Evolutionary conservation across 495 filamentous ascomycete species (phyloP).

Genomic region (Penicillium ucsense): DNA sequence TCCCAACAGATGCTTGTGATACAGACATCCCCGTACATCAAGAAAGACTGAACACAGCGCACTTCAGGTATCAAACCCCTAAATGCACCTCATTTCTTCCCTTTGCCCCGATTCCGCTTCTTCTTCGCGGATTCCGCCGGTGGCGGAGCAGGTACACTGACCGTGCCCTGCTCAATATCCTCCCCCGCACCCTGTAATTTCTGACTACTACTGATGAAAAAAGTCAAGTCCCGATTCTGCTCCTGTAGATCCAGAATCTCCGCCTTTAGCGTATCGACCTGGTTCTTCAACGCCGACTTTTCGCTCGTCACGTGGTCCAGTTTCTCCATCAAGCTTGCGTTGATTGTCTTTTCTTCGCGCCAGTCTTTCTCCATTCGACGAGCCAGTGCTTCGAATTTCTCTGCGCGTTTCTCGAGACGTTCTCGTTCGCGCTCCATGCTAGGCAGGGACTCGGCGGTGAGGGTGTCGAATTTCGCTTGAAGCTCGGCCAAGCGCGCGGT

Average conservation of each 20-base stretch:
- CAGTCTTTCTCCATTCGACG: slow-evolving; percentile 65
- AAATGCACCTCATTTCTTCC: slow-evolving; percentile 8
- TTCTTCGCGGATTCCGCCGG: slow-evolving; percentile 39
- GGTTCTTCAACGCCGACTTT: slow-evolving; percentile 40
- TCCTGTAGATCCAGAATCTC: slow-evolving; percentile 61
- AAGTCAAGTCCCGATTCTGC: slow-evolving; percentile 80
- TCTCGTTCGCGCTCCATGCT: slow-evolving; percentile 59
- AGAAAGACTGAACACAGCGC: not conserved
- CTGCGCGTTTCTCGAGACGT: slow-evolving; percentile 55
- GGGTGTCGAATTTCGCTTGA: slow-evolving; percentile 41
- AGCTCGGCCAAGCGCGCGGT: slow-evolving; percentile 43
- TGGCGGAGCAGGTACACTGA: slow-evolving; percentile 39
- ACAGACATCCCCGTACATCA: not conserved
- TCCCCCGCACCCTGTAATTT: slow-evolving; percentile 63
- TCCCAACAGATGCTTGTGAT: too few species aligned
- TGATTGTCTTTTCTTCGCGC: slow-evolving; percentile 82
- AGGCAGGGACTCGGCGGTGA: slow-evolving; percentile 51
- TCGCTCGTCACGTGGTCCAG: slow-evolving; percentile 57
- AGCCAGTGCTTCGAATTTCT: slow-evolving; percentile 65
- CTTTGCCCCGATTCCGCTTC: slow-evolving; percentile 44
- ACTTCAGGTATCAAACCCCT: not conserved
- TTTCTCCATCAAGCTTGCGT: slow-evolving; percentile 63
- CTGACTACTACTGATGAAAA: slow-evolving; percentile 78
- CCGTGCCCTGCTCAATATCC: slow-evolving; percentile 47
- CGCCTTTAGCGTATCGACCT: slow-evolving; percentile 35